Base-by-base conservation (phyloP, 2,329 filamentous ascomycete species). In the Monilinia fructigena region DNA sequence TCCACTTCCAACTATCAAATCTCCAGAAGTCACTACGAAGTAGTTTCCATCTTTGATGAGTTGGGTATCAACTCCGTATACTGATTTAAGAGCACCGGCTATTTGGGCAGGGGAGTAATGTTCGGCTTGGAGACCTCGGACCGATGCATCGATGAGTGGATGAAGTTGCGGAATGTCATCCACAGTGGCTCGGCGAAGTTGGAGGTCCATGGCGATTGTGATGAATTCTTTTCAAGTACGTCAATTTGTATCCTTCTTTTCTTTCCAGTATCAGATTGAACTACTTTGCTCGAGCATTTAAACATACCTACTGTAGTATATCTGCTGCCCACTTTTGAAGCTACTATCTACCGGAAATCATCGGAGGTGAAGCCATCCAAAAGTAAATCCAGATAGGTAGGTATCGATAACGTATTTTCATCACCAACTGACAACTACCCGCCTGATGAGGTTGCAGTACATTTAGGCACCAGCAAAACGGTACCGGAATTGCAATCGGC, bases 61-160 rank as follows among this genome's bases (percentile, higher is more conserved):
- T n/a, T 55, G 56, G 16, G 68, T 68, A 48, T 71, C 68, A 35
- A 69, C 64, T 4, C 67, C 68, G 45, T 70, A 71, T 16, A 71
- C 59, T 14, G 61, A 63, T 63, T 67, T 66, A 1, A 71, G 60
- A 16, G 68, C 66, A 2, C 59, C 53, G 23, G 55, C 55, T 38
- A 71, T 71, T 38, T 69, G 60, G 12, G 47, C 55, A 5, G 58
- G 58, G 0, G 64, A 68, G 59, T 70, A 71, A 52, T 65, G 55
- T 18, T 45, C 40, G 18, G 53, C 42, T 59, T 71, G 70, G 8
- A 70, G 65, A 20, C 58, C 64, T 16, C 65, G 62, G 26, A 71
- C 68, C 23, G 70, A 70, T 26, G 63, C 45, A 31, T 69, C 58
- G 28, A 71, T 70, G 3, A 71, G 61, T 12, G 61, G 50, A 45